Conservation (phyloP, 2,329 filamentous ascomycete genomes). For the Orbilia quercus region DNA sequence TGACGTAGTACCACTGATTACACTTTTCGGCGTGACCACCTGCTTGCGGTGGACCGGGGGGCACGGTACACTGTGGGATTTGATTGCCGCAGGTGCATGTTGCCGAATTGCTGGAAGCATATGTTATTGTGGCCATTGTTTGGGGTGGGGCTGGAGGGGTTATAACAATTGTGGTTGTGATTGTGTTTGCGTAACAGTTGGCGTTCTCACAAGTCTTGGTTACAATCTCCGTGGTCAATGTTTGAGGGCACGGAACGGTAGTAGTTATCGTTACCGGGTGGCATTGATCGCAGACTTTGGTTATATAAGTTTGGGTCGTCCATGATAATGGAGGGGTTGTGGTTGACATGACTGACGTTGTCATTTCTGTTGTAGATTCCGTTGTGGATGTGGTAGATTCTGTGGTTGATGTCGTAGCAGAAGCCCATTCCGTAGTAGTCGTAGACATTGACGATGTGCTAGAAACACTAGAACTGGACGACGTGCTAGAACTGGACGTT, state of each 20-base stretch:
- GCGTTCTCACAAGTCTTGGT: not conserved
- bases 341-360: not conserved
- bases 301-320: constrained; percentile 15
- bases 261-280: constrained; percentile 6
- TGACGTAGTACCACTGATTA: constrained; percentile 49
- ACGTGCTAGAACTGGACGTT: not conserved
- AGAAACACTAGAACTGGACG: not conserved
- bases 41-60: constrained; percentile 31
- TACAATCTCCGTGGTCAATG: constrained; percentile 3
- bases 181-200: not conserved
- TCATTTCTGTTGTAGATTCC: constrained; percentile 4
- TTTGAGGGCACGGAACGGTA: constrained; percentile 24
- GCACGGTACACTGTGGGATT: constrained; percentile 38
- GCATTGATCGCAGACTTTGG: constrained; percentile 2
- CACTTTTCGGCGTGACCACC: constrained; percentile 8
- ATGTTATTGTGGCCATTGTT: constrained; percentile 28
- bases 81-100: constrained; percentile 36
- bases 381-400: not conserved
- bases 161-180: constrained; percentile 7
- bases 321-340: not conserved
- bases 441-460: not conserved
- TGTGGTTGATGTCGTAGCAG: not conserved
- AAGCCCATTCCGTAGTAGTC: not conserved
- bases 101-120: constrained; percentile 7
- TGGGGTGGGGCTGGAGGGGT: not conserved